Base-by-base conservation (phyloP, 345 rosid genomes). In the Garcia nutans region DNA sequence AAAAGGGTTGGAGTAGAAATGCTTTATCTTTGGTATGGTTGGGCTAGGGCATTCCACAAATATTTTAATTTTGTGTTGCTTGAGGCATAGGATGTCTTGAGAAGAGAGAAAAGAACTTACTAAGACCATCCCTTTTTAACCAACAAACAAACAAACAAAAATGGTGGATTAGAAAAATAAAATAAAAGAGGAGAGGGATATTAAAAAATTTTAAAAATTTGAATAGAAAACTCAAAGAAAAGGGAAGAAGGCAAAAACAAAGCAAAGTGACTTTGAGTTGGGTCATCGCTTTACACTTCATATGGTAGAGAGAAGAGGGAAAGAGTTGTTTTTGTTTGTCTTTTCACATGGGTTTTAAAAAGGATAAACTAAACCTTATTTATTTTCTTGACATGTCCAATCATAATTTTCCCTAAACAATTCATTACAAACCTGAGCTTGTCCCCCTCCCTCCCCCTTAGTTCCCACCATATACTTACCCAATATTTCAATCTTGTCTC, bases 101-200 rank as follows among this genome's bases (percentile, higher is more conserved):
- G 74, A 84, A 41, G 33, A 76, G 81, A 81, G 85, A 79, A 82
- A 81, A 63, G 86, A 83, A 83, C 80, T 49, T 78, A 69, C 42
- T 76, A 45, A 28, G 68, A 70, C 50, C 66, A 74, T 49, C 26
- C 74, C 60, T 52, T 65, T 78, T 78, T 12, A 56, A n/a, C n/a
- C 2, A 28, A 77, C 60, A 63, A 68, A 45, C 67, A 58, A 63
- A 45, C 37, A 63, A 73, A 65, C 42, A 22, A 31, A 45, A 26
- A 33, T 5, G 5, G 44, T 73, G 66, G 12, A 47, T 37, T 37
- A 31, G 2, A 6, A 60, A 55, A 60, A 57, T 20, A 65, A 41
- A 2, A 28, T 28, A 44, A 3, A n/a, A n/a, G n/a, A n/a, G n/a
- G n/a, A 41, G 20, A 42, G 12, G 56, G 59, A 22, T 26, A 41